Base-by-base conservation (phyloP, 257 asterid species). In the Buddleja alternifolia region DNA sequence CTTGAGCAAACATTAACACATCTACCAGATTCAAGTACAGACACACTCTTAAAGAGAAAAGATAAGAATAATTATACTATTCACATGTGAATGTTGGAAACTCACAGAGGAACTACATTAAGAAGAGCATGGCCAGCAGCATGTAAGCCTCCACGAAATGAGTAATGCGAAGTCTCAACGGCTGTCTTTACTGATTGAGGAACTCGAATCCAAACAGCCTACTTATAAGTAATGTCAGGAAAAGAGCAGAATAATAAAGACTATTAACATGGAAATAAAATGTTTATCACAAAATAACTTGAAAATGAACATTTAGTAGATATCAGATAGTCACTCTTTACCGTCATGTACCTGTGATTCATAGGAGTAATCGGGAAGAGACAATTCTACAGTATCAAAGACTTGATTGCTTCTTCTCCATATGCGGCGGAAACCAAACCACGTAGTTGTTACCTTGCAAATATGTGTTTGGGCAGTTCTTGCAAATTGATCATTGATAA, bases 161-260 rank as follows among this genome's bases (percentile, higher is more conserved):
- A 88, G 77, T 76, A 84, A 50, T 37, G 42, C 29, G 72, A 77
- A 68, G 65, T 46, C 76, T 87, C 96, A 53, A 90, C 86, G 36
- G 82, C 81, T 75, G 75, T 77, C 80, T 90, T 90, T 60, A 86
- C 81, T 21, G 95, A 83, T 55, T 85, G 89, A 41, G 93, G 94
- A 80, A 90, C 97, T 73, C 86, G 92, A 81, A 87, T 78, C 99
- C 99, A 93, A 75, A 85, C 97, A 81, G 99, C 99, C 98, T 93
- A 78, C 52, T 25, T 59, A 69, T 60, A 67, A 55, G 65, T 20
- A 69, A 66, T 45, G 68, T 60, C 41, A 72, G 73, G 45, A 72
- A 34, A 59, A 54, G 39, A 66, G 52, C 42, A 62, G 50, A 61
- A 60, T 11, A 65, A 37, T 21, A 32, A 65, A 34, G 61, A 75